Evolutionary conservation across 2,329 filamentous ascomycete genomes (phyloP), one percentile per base, ranked within the genome.

Genomic region (Colletotrichum lentis): DNA sequence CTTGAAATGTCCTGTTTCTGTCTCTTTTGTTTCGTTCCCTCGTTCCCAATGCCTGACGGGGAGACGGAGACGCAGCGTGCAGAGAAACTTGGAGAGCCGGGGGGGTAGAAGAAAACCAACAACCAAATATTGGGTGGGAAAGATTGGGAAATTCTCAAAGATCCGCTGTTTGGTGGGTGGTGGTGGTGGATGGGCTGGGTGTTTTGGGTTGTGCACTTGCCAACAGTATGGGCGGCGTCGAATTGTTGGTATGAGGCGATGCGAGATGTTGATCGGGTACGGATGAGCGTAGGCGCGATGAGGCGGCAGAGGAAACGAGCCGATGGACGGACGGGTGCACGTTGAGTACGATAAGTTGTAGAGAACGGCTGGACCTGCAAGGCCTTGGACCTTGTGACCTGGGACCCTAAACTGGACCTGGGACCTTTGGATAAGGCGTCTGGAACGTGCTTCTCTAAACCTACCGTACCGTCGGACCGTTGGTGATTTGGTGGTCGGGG

Each of bases 401-500:
- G 47, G 39, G 47, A 44, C 56, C 54, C 62, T 60, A 50, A 46
- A 67, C n/a, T 35, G 55, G 37, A 47, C 52, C 66, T 59, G 35
- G 60, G 43, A 60, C 57, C 58, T 57, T 50, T 39, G 27, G 55
- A 66, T 22, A 69, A 62, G 63, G 56, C 56, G 55, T 62, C 52
- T 39, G 49, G 10, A 37, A 69, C 50, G 50, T 35, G 37, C 50
- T 53, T 53, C 52, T 47, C 44, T 65, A 44, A 66, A 69, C 67
- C 35, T 69, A 69, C 67, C 67, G 65, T 68, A 58, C 67, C 67
- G 63, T 69, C 63, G 44, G 56, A 69, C 67, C 67, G 63, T 62
- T 62, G 56, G 2, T 53, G 57, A 46, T 62, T 52, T 53, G 31
- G 14, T 67, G 67, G 67, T 69, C 67, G 74, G 72, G 73, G 72